Percentiles rank a stretch among this genome's conserved stretches.
phyloP scores from a whole-genome alignment of 1,284 basidiomycete species.

The Melanopsichium pennsylvanicum region DNA sequence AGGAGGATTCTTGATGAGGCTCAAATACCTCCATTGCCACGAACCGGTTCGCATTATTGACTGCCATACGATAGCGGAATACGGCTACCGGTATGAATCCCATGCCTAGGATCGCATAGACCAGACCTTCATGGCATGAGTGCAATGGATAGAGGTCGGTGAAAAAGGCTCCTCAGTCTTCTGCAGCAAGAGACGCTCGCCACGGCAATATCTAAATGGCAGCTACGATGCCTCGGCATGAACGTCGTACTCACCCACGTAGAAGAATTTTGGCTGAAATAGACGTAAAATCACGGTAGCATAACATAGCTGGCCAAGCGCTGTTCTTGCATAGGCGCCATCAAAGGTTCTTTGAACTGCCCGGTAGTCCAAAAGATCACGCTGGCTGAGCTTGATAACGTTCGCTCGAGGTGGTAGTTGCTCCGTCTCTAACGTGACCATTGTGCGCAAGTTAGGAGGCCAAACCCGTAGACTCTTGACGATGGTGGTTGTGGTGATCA shows the following conservation, averaged over 20 bases:
- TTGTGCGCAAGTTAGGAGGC: too few species aligned
- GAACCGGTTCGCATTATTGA: slow-evolving; percentile 48
- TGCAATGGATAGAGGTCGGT: too few species aligned
- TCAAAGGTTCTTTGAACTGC: slow-evolving; percentile 81
- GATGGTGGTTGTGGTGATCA: not conserved
- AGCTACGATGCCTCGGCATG: too few species aligned
- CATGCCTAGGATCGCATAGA: slow-evolving; percentile 7
- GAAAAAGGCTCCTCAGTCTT: not conserved
- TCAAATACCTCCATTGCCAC: slow-evolving; percentile 16
- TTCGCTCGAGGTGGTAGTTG: slow-evolving; percentile 9
- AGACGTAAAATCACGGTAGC: slow-evolving; percentile 77
- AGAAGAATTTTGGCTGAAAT: slow-evolving; percentile 68
- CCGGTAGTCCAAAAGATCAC: slow-evolving; percentile 71
- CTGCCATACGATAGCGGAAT: slow-evolving; percentile 33
- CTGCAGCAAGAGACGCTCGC: too few species aligned
- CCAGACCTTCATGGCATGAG: slow-evolving; percentile 6
- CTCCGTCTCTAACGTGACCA: slow-evolving; percentile 5
- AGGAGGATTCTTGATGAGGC: not conserved
- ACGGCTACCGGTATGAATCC: slow-evolving; percentile 69
- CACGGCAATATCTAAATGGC: too few species aligned
- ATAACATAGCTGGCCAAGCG: slow-evolving; percentile 77
- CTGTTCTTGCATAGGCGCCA: slow-evolving; percentile 80
- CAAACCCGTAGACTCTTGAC: too few species aligned
- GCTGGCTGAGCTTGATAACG: slow-evolving; percentile 37
- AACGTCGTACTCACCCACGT: slow-evolving; percentile 30